Percentiles rank a stretch among this genome's conserved stretches.
phyloP scores from a whole-genome alignment of 345 rosid genomes.

The Streptanthus diversifolius region DNA sequence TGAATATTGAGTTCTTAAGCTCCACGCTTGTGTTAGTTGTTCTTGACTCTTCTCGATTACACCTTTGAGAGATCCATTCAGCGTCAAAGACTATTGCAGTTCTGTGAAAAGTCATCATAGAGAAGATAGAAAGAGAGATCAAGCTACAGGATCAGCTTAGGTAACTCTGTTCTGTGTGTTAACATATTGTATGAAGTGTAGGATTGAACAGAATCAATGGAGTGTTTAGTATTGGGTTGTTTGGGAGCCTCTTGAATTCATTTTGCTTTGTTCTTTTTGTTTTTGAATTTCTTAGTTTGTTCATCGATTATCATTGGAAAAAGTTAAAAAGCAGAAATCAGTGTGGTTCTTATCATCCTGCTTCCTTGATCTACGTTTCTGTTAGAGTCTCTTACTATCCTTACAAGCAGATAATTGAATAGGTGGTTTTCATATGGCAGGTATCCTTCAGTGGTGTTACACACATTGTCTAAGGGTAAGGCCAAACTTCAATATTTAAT shows the following conservation, averaged over 20 bases:
- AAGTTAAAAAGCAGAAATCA: background rate
- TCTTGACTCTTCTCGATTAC: no score
- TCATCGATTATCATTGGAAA: background rate
- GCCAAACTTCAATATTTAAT: background rate
- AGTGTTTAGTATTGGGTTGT: background rate
- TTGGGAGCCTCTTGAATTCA: background rate
- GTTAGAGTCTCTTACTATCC: background rate
- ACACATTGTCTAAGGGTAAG: background rate
- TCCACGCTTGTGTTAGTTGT: background rate
- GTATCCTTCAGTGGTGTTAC: constrained; percentile 7
- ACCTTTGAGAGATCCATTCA: background rate
- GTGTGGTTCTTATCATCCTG: background rate
- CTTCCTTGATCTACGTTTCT: background rate
- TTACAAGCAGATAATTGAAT: background rate
- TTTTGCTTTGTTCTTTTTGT: background rate
- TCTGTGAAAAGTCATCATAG: background rate
- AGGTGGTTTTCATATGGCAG: constrained; percentile 13
- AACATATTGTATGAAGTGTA: background rate
- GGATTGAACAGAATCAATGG: background rate
- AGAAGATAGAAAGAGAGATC: background rate
- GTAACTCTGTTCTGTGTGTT: background rate
- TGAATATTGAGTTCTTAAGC: background rate
- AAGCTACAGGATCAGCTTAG: background rate
- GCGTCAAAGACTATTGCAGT: background rate
- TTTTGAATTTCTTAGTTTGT: background rate